Percentiles rank a stretch among this genome's conserved stretches.
These are phyloP conservation scores for Hypoxylon rickii DNA, from an alignment of 495 filamentous ascomycete genomes.

Conservation along the genomic window DNA sequence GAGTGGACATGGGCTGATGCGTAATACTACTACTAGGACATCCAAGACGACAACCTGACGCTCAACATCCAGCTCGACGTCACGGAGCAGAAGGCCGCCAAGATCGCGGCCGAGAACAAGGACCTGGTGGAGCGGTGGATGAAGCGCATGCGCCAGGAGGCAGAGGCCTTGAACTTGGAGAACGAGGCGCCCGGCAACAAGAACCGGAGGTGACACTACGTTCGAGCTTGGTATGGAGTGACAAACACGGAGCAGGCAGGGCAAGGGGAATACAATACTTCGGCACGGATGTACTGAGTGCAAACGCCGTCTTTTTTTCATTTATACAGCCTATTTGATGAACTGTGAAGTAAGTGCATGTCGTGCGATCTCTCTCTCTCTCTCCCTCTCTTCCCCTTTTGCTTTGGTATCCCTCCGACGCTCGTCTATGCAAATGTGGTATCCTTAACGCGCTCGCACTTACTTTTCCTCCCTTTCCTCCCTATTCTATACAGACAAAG, in stretches of 20 bases:
- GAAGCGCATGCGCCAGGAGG: slow-evolving; percentile 81
- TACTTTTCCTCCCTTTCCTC: slow-evolving; percentile 12
- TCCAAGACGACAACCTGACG: slow-evolving; percentile 88
- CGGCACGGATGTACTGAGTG: slow-evolving; percentile 19
- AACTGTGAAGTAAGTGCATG: slow-evolving; percentile 23
- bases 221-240: no score
- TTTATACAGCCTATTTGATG: slow-evolving; percentile 23
- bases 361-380: slow-evolving; percentile 5
- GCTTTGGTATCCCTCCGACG: slow-evolving; percentile 30
- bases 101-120: slow-evolving; percentile 79
- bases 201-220: slow-evolving; percentile 17
- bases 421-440: slow-evolving; percentile 35
- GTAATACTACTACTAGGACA: slow-evolving; percentile 58
- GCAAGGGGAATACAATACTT: neutral
- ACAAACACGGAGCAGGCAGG: no score
- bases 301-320: slow-evolving; percentile 25
- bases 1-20: slow-evolving; percentile 18
- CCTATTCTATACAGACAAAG: slow-evolving; percentile 17
- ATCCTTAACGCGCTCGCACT: slow-evolving; percentile 26
- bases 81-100: slow-evolving; percentile 70
- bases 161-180: slow-evolving; percentile 80
- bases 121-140: slow-evolving; percentile 91
- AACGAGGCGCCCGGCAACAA: slow-evolving; percentile 42
- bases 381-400: no score
- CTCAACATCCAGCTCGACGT: slow-evolving; percentile 87